Base-by-base conservation (phyloP, 163 green algal species). In the Chlamydomonas reinhardtii region DNA sequence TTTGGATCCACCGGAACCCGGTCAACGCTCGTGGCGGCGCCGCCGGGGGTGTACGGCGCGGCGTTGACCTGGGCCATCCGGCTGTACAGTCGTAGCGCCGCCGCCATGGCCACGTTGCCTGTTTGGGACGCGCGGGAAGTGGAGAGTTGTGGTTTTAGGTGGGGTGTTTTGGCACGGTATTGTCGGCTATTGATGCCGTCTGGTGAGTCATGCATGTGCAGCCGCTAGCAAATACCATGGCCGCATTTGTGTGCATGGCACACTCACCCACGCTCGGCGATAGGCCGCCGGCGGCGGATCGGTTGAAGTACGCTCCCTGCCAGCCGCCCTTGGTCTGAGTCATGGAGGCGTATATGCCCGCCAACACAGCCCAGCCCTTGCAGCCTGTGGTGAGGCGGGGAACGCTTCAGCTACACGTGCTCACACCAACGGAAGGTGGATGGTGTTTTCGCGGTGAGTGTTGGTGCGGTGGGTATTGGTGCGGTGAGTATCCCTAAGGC, bases 361-460 rank as follows among this genome's bases (percentile, higher is more conserved):
- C 61, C 29, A 84, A 66, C 43, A 84, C n/a, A 48, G 77, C 66
- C 66, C 77, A 76, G 77, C 66, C 77, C 77, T 84, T 84, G 66
- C 77, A 84, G 48, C 77, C 77, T 76, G 64, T 25, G 64, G 24
- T 48, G 39, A n/a, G n/a, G n/a, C n/a, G n/a, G n/a, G n/a, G n/a
- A n/a, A n/a, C n/a, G n/a, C n/a, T n/a, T n/a, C n/a, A n/a, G n/a
- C n/a, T n/a, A n/a, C n/a, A n/a, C n/a, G n/a, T n/a, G n/a, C n/a
- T n/a, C n/a, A n/a, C n/a, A n/a, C n/a, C n/a, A n/a, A n/a, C n/a
- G n/a, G n/a, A n/a, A n/a, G n/a, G n/a, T n/a, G n/a, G n/a, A n/a
- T n/a, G n/a, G n/a, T n/a, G n/a, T n/a, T n/a, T n/a, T n/a, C n/a
- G n/a, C n/a, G n/a, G n/a, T n/a, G n/a, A n/a, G n/a, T n/a, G n/a